Evolutionary conservation across 257 asterid genomes (phyloP).

Genomic region (Cordia subcordata): DNA sequence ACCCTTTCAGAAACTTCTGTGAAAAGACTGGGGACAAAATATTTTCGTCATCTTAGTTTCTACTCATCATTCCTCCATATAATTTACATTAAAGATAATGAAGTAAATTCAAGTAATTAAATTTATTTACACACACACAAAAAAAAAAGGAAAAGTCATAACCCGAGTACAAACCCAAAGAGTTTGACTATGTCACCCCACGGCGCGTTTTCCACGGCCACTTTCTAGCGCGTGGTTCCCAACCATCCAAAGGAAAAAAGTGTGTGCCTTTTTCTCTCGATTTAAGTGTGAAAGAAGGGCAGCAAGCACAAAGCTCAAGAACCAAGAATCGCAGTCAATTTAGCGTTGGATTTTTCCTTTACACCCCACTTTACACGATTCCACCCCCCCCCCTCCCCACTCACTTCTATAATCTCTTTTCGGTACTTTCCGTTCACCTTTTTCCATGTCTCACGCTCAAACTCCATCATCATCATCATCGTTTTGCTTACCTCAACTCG

Average conservation of each 20-base stretch:
- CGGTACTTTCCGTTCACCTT: background rate
- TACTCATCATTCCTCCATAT: too few species aligned
- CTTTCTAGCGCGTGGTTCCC: constrained; percentile 27
- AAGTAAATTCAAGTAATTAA: too few species aligned
- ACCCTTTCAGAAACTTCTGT: too few species aligned
- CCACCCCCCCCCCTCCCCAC: too few species aligned
- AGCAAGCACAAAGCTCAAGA: constrained; percentile 42
- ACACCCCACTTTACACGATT: constrained; percentile 1
- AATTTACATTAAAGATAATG: too few species aligned
- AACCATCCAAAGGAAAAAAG: constrained; percentile 14
- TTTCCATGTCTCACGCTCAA: background rate
- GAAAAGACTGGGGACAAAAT: too few species aligned
- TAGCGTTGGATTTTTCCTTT: constrained; percentile 20
- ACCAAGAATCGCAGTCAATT: constrained; percentile 31
- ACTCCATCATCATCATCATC: too few species aligned
- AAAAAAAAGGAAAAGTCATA: too few species aligned
- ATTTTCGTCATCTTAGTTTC: too few species aligned
- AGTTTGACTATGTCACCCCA: background rate
- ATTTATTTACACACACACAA: too few species aligned
- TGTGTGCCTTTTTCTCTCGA: constrained; percentile 29
- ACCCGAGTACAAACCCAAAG: too few species aligned
- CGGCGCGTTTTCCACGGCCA: background rate
- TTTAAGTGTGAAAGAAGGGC: constrained; percentile 36
- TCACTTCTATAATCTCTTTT: background rate
- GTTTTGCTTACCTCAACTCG: background rate